Base-by-base conservation (phyloP, 768 basidiomycete species). In the Auricularia cornea region DNA sequence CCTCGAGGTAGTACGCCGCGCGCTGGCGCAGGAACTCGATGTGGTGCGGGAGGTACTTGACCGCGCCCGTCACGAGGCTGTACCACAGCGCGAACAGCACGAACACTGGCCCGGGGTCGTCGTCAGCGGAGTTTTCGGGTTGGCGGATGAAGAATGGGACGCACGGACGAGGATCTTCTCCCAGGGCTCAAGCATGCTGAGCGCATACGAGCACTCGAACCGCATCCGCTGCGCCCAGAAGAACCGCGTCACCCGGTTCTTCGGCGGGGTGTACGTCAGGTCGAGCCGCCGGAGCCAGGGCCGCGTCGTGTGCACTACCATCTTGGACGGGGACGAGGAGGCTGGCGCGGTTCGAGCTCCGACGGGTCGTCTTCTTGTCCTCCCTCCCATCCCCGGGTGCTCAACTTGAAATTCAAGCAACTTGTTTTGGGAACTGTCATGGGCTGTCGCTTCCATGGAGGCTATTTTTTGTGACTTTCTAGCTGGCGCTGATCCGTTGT, bases 111-210 rank as follows among this genome's bases (percentile, higher is more conserved):
- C 59, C 59, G 11, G 54, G 59, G n/a, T n/a, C n/a, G n/a, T n/a
- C n/a, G n/a, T 26, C 54, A 44, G 14, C 28, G 28, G 38, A 18
- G 33, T 6, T 10, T 26, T 64, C 60, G 18, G 62, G 30, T 40
- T 54, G 20, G 59, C 44, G 41, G 65, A 57, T 54, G 60, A 54
- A 18, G 30, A 35, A 60, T 2, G 6, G 28, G 28, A 78, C 86
- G 70, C 70, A 87, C 87, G 69, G 63, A 84, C 77, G 40, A 87
- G 70, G 56, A 81, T 68, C 68, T 85, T 84, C 78, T 89, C 88
- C 88, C 87, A 88, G 63, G 83, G 79, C 70, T 89, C 86, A 63
- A 88, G 72, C 68, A 87, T 79, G 31, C 79, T 78, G 44, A 87
- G 74, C 5, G 78, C 87, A 64, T 84, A 83, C 0, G 85, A 86